A percentile compares a stretch with the other conserved stretches of the same genome.
phyloP scores from a whole-genome alignment of 768 basidiomycete species.

The Piloderma croceum region DNA sequence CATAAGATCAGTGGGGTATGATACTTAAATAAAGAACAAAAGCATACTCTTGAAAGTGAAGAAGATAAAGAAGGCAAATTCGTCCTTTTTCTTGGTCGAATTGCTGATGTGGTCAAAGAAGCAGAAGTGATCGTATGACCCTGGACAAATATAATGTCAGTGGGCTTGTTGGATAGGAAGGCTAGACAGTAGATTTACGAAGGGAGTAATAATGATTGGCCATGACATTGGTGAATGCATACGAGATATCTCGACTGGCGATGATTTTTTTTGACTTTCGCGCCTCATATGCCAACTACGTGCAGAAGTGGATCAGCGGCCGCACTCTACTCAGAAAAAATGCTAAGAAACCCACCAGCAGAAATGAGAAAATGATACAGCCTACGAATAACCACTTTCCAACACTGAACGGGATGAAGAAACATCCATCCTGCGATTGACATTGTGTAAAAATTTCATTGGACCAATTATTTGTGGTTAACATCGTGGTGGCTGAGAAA shows the following conservation, averaged over 20 bases:
- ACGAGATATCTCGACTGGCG: conserved; percentile 92
- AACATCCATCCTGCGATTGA: conserved; percentile 56
- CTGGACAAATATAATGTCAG: conserved; percentile 33
- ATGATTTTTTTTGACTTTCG: conserved; percentile 93
- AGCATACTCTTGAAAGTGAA: conserved; percentile 95
- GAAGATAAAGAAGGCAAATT: conserved; percentile 99
- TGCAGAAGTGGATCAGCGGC: conserved; percentile 10
- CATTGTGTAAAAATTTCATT: conserved; percentile 86
- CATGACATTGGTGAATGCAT: conserved; percentile 97
- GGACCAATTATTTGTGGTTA: conserved; percentile 85
- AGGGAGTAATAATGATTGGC: conserved; percentile 96
- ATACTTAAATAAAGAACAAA: not conserved
- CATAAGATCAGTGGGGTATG: not conserved
- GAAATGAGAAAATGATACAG: conserved; percentile 97
- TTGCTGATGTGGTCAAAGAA: conserved; percentile 96
- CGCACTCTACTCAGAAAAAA: not conserved
- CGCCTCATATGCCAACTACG: conserved; percentile 83
- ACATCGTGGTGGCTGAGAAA: conserved; percentile 95
- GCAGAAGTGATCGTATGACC: conserved; percentile 95
- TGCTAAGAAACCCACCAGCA: conserved; percentile 62
- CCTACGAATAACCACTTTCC: conserved; percentile 97
- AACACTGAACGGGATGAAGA: conserved; percentile 79
- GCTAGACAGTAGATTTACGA: conserved; percentile 45
- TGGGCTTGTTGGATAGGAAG: conserved; percentile 3
- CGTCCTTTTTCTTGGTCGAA: conserved; percentile 93